Evolutionary conservation across 257 asterid species (phyloP), one percentile per base, ranked within the genome.

Genomic region (Misopates orontium): DNA sequence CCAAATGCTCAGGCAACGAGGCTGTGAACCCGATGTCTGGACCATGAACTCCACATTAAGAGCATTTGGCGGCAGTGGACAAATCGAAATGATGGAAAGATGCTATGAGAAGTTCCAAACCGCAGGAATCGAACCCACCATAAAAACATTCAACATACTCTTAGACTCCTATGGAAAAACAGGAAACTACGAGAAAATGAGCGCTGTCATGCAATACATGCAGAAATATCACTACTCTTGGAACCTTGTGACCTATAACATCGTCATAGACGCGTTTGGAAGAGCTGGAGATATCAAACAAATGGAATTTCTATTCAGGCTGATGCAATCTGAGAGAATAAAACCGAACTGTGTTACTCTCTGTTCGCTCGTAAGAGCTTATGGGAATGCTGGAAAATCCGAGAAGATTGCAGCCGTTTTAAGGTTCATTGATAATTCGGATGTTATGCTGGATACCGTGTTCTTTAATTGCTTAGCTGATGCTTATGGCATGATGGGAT

Each of bases 11-110:
- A 73, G 89, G 75, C 89, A 78, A 69, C 76, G 59, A 16, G 80
- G 83, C 16, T 84, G 95, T 67, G 77, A 78, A 73, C 99, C 99
- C 0, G 96, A 93, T 25, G 89, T 71, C 21, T 93, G 99, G 99
- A 93, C 99, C 70, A 82, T 93, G 97, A 90, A 90, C 84, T 87
- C 99, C 50, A 79, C 99, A 1, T 71, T 93, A 53, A 75, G 97
- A 72, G 97, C 99, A 4, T 90, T 87, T 45, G 99, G 99, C 31
- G 96, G 99, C 70, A 89, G 94, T 5, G 97, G 92, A 16, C 99
- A 90, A 64, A 87, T 93, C 16, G 95, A 84, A 62, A 83, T 83
- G 87, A 93, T 93, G 99, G 97, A 93, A 69, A 83, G 82, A 52
- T 90, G 99, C 78, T 93, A 93, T 22, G 95, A 87, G 19, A 93